These are phyloP conservation scores for Ustilago sp. DNA, from an alignment of 1,284 basidiomycete genomes.

Conservation along the genomic window DNA sequence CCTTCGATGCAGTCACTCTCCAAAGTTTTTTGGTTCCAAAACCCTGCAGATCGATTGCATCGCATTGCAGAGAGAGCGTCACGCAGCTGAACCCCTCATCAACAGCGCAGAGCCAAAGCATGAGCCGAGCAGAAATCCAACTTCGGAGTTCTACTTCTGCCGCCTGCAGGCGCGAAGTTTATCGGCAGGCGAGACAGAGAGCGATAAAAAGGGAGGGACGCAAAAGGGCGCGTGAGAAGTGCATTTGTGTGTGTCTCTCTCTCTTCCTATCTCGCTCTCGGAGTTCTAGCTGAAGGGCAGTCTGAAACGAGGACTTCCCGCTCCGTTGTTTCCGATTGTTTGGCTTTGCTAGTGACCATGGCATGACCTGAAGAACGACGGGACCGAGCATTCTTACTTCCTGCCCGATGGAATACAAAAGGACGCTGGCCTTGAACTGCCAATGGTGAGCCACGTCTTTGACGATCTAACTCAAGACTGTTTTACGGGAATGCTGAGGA, in stretches of 20 bases:
- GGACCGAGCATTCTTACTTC: not conserved
- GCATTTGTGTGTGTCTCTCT: not conserved
- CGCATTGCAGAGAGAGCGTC: not conserved
- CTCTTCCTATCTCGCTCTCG: not conserved
- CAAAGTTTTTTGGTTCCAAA: not conserved
- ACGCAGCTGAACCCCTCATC: not conserved
- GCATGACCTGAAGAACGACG: not conserved
- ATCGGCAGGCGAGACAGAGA: not conserved
- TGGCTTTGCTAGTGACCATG: not conserved
- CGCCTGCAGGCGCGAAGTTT: not conserved
- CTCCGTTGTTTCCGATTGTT: not conserved
- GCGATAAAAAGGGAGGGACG: not conserved
- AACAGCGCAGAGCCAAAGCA: not conserved
- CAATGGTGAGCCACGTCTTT: not conserved
- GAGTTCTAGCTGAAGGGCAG: not conserved
- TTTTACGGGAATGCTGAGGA: not conserved
- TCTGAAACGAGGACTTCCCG: not conserved
- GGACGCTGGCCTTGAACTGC: not conserved
- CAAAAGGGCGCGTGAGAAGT: not conserved
- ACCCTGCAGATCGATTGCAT: conserved; percentile 5
- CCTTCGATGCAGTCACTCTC: not conserved
- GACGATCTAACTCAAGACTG: not conserved
- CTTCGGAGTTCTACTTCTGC: not conserved
- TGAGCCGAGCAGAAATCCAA: not conserved
- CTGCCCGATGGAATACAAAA: not conserved